These are phyloP conservation scores for Daldinia concentrica DNA, from an alignment of 495 filamentous ascomycete genomes.

Conservation along the genomic window DNA sequence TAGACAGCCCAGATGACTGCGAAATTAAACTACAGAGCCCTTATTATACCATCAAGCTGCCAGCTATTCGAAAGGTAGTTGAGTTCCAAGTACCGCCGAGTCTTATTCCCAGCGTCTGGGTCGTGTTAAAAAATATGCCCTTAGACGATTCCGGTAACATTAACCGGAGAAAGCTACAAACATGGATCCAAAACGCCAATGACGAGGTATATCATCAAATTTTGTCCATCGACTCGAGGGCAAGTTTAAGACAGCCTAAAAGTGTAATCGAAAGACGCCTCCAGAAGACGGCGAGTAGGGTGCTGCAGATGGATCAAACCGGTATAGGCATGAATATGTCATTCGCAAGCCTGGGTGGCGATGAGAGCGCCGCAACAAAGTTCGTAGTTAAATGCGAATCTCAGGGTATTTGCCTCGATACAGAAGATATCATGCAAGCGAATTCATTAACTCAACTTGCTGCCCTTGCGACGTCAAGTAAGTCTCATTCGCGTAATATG, in stretches of 20 bases:
- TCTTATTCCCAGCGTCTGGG: conserved; percentile 53
- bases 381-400: conserved; percentile 51
- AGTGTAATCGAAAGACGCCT: conserved; percentile 52
- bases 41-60: conserved; percentile 51
- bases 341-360: conserved; percentile 57
- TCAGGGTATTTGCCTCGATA: conserved; percentile 52
- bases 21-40: conserved; percentile 52
- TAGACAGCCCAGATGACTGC: conserved; percentile 39
- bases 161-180: conserved; percentile 56
- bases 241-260: conserved; percentile 45
- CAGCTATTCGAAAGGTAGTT: conserved; percentile 46
- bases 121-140: conserved; percentile 57
- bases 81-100: conserved; percentile 42
- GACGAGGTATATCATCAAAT: conserved; percentile 55
- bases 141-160: conserved; percentile 49
- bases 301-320: conserved; percentile 47
- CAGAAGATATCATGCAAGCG: conserved; percentile 37
- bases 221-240: conserved; percentile 51
- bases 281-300: conserved; percentile 51
- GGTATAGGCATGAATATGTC: conserved; percentile 56
- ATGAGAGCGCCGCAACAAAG: conserved; percentile 53
- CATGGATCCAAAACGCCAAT: conserved; percentile 61
- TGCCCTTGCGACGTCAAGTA: conserved; percentile 29
- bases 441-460: conserved; percentile 49
- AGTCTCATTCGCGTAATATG: conserved; percentile 13